Percentiles rank a stretch among this genome's conserved stretches.
Evolutionary conservation across 2,329 filamentous ascomycete species (phyloP).

Genomic region (Parascedosporium putredinis): DNA sequence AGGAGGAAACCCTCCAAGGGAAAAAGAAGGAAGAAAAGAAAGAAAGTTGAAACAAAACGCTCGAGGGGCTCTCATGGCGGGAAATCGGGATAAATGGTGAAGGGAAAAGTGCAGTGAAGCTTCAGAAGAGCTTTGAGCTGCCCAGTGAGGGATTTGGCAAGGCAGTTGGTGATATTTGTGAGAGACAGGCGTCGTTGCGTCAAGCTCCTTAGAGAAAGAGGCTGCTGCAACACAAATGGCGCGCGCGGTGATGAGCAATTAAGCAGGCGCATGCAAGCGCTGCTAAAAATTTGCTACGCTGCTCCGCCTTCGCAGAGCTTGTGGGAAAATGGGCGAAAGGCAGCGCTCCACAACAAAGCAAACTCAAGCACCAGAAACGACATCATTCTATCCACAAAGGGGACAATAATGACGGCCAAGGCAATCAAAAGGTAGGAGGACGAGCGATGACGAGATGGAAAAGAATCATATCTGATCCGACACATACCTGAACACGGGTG

Average conservation of each 20-base stretch:
- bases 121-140: not conserved
- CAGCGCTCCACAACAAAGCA: too few relatives aligned
- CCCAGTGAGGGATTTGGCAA: not conserved
- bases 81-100: not conserved
- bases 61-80: not conserved
- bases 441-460: not conserved
- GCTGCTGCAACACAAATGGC: not conserved
- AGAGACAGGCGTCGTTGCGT: too few relatives aligned
- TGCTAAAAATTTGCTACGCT: not conserved
- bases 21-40: too few relatives aligned
- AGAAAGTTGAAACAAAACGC: conserved; percentile 9
- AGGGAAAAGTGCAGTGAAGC: not conserved
- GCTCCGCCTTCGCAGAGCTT: not conserved
- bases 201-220: too few relatives aligned
- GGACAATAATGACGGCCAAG: too few relatives aligned
- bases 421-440: not conserved
- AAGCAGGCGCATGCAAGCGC: too few relatives aligned
- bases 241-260: not conserved
- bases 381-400: too few relatives aligned
- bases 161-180: not conserved
- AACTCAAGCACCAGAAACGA: too few relatives aligned
- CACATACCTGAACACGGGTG: conserved; percentile 79
- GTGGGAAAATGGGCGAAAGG: conserved; percentile 11
- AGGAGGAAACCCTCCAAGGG: too few relatives aligned
- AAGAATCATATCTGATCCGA: conserved; percentile 12